phyloP scores from a whole-genome alignment of 2,329 filamentous ascomycete genomes.

The Macrophomina phaseolina region DNA sequence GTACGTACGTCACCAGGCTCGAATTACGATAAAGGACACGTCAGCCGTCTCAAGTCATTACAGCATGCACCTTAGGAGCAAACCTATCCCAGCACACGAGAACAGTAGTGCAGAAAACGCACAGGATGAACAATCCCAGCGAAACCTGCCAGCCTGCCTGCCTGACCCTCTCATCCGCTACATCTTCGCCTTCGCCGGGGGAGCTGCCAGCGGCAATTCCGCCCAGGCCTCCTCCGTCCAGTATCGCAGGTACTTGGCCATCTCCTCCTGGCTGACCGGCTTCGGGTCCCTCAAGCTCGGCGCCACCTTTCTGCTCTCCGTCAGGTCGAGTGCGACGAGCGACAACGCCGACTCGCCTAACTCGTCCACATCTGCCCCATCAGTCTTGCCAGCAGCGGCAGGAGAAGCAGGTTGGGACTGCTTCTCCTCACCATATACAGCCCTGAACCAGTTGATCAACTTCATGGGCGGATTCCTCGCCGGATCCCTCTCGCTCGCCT shows the following conservation, averaged over 20 bases:
- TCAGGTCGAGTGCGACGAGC: not conserved
- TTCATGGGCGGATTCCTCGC: slow-evolving; percentile 58
- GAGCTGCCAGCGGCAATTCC: not conserved
- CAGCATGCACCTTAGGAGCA: too few relatives aligned
- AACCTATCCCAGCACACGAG: too few relatives aligned
- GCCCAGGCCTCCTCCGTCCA: slow-evolving; percentile 12
- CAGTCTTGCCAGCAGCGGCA: too few relatives aligned
- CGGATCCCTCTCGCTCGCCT: slow-evolving; percentile 56
- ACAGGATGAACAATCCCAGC: too few relatives aligned
- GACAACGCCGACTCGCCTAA: not conserved
- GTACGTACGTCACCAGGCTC: too few relatives aligned
- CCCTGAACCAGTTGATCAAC: slow-evolving; percentile 59
- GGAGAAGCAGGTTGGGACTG: slow-evolving; percentile 34
- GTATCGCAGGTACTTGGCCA: slow-evolving; percentile 11
- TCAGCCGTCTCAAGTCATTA: too few relatives aligned
- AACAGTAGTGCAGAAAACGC: too few relatives aligned
- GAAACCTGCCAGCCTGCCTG: too few relatives aligned
- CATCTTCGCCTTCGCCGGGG: not conserved
- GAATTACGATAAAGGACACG: too few relatives aligned
- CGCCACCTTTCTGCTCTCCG: not conserved
- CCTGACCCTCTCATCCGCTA: not conserved
- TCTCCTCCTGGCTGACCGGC: not conserved
- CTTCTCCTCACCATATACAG: slow-evolving; percentile 50
- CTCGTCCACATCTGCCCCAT: not conserved
- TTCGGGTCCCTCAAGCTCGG: slow-evolving; percentile 2